phyloP scores from a whole-genome alignment of 2,329 filamentous ascomycete genomes.

The Sporothrix variecibatus region DNA sequence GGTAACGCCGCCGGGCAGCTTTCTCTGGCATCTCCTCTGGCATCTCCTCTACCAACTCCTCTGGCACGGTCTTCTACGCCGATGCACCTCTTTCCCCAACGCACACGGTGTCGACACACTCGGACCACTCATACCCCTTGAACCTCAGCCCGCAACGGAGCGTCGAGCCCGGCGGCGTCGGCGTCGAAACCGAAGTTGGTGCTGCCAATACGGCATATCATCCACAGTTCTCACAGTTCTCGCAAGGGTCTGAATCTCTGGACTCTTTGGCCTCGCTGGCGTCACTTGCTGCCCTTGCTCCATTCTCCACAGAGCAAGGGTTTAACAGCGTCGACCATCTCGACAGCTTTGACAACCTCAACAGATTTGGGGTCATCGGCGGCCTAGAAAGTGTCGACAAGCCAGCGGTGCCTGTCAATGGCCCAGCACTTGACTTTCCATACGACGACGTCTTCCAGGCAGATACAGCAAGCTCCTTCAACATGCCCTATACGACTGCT shows the following conservation, averaged over 20 bases:
- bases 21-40: not conserved
- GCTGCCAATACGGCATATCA: too few species aligned
- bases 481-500: conserved; percentile 31
- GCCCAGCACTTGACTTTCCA: not conserved
- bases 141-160: too few species aligned
- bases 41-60: not conserved
- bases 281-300: not conserved
- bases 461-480: conserved; percentile 31
- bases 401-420: not conserved
- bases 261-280: not conserved
- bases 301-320: not conserved
- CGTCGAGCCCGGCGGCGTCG: too few species aligned
- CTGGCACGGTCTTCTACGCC: not conserved
- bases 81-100: not conserved
- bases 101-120: not conserved
- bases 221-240: not conserved
- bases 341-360: not conserved
- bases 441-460: conserved; percentile 29
- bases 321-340: not conserved
- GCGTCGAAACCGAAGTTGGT: too few species aligned
- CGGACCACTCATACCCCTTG: not conserved
- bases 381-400: not conserved
- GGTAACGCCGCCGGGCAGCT: not conserved
- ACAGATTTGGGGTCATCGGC: not conserved
- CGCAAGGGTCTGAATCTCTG: not conserved